Evolutionary conservation across 2,329 filamentous ascomycete genomes (phyloP).

Genomic region (Diaporthe citrichinensis): DNA sequence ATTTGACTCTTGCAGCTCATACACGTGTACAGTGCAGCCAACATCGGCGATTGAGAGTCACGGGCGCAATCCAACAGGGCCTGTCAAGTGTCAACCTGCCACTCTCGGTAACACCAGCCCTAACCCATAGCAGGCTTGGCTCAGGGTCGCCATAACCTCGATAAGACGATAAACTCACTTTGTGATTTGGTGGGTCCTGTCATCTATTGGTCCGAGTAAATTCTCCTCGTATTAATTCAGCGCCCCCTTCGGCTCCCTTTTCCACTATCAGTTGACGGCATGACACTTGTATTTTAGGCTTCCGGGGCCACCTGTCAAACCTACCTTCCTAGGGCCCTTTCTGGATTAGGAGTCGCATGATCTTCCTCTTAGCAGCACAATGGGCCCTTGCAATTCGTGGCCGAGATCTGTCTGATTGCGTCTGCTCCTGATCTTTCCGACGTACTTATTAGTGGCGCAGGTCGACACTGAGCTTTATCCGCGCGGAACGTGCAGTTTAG

Average conservation of each 20-base stretch:
- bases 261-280: neutral
- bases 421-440: neutral
- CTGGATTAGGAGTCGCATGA: constrained; percentile 2
- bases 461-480: neutral
- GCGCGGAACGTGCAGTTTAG: neutral
- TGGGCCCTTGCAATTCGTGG: neutral
- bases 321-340: neutral
- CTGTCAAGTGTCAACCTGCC: neutral
- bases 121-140: neutral
- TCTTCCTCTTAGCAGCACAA: neutral
- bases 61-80: neutral
- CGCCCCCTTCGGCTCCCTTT: neutral
- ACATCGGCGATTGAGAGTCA: constrained; percentile 28
- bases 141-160: neutral
- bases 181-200: neutral
- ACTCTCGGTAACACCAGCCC: constrained; percentile 4
- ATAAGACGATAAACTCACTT: neutral
- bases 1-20: neutral
- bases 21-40: neutral
- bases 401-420: neutral
- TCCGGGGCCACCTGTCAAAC: constrained; percentile 16
- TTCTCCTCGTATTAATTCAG: neutral
- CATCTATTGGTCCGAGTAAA: neutral
- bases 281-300: neutral
- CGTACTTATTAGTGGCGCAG: neutral